Conservation (phyloP, 2,329 filamentous ascomycete species). For the Xylaria sp. region DNA sequence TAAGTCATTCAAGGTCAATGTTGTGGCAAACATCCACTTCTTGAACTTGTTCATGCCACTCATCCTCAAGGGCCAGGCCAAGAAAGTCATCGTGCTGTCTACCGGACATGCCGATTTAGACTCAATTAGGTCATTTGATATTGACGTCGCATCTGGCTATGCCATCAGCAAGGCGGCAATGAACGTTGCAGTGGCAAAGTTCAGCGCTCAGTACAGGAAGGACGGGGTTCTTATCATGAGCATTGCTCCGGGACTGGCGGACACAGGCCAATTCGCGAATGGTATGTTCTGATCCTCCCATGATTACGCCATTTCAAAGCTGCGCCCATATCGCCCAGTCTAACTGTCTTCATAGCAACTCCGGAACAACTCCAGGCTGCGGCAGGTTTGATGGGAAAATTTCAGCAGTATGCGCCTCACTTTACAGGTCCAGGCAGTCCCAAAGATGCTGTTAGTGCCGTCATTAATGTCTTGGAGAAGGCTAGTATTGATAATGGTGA, state of each 20-base stretch:
- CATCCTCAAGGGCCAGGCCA: constrained; percentile 58
- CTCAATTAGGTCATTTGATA: constrained; percentile 49
- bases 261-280: neutral
- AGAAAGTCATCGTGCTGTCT: constrained; percentile 51
- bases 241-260: constrained; percentile 9
- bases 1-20: constrained; percentile 52
- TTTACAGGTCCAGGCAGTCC: constrained; percentile 8
- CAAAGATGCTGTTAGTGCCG: neutral
- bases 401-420: neutral
- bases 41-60: constrained; percentile 65
- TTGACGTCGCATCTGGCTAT: constrained; percentile 53
- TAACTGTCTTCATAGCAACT: neutral
- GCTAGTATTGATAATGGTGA: constrained; percentile 11
- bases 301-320: neutral
- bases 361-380: constrained; percentile 1
- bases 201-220: constrained; percentile 4
- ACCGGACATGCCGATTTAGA: constrained; percentile 65
- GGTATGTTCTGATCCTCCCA: neutral
- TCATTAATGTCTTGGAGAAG: neutral
- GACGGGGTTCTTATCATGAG: constrained; percentile 16
- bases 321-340: neutral
- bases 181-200: constrained; percentile 33
- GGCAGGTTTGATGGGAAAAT: neutral
- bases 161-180: constrained; percentile 51
- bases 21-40: constrained; percentile 63